Evolutionary conservation across 441 rosid genomes (phyloP).

Genomic region (Erodium texanum): DNA sequence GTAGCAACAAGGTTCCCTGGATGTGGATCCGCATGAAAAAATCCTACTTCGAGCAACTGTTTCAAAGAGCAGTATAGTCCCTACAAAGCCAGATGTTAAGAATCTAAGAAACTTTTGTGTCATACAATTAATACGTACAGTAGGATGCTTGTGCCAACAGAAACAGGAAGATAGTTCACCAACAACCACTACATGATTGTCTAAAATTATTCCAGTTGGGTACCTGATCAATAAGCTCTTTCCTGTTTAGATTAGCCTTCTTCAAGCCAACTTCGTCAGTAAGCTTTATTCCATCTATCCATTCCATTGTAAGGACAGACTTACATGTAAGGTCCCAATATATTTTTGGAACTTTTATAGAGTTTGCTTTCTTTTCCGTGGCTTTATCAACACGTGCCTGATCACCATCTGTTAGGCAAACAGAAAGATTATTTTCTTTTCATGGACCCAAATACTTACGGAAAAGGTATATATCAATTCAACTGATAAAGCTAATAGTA

Average conservation of each 20-base stretch:
- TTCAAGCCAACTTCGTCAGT: slow-evolving; percentile 61
- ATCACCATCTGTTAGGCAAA: slow-evolving; percentile 34
- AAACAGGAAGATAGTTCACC: slow-evolving; percentile 2
- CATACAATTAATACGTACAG: not conserved
- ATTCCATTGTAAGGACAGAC: slow-evolving; percentile 95
- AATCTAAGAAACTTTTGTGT: not conserved
- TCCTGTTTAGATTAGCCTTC: slow-evolving; percentile 57
- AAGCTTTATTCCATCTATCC: slow-evolving; percentile 95
- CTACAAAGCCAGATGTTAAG: slow-evolving; percentile 28
- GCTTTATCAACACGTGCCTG: slow-evolving; percentile 25
- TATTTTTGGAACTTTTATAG: slow-evolving; percentile 85
- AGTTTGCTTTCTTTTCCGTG: slow-evolving; percentile 32
- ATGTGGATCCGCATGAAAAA: slow-evolving; percentile 99
- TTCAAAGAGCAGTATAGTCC: slow-evolving; percentile 89
- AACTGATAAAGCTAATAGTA: slow-evolving; percentile 1
- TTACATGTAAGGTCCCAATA: slow-evolving; percentile 75
- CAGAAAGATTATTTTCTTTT: not conserved
- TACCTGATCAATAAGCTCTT: slow-evolving; percentile 87
- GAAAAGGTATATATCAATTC: not conserved
- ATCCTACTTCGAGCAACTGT: slow-evolving; percentile 95
- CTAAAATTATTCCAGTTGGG: slow-evolving; percentile 7
- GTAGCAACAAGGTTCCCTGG: slow-evolving; percentile 98
- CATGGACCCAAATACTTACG: slow-evolving; percentile 9
- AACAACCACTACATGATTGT: slow-evolving; percentile 4
- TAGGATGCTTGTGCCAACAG: not conserved